These are phyloP conservation scores for Aphanomyces astaci DNA, from an alignment of 352 stramenopile species.

Conservation along the genomic window DNA sequence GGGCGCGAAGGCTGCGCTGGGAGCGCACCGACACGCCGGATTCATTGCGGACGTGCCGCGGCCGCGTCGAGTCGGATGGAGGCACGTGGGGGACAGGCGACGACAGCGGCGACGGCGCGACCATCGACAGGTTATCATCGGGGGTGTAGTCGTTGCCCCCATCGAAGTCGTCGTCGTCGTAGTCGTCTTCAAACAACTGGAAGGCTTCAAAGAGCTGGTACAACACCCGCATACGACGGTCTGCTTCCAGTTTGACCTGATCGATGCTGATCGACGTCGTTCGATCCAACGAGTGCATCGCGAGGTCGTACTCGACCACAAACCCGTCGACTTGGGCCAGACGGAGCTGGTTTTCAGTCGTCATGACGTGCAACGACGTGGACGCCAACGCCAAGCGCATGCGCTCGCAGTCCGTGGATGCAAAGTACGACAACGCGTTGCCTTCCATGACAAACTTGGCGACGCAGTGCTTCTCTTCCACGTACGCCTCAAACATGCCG, in stretches of 20 bases:
- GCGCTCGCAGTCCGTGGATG: slow-evolving; percentile 52
- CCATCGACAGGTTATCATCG: slow-evolving; percentile 13
- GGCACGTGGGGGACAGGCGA: background rate
- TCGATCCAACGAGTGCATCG: slow-evolving; percentile 37
- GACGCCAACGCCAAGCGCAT: slow-evolving; percentile 63
- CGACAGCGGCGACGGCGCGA: background rate
- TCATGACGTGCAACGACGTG: slow-evolving; percentile 75
- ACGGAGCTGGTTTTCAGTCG: slow-evolving; percentile 77
- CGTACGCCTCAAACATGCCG: slow-evolving; percentile 67
- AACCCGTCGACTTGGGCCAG: slow-evolving; percentile 76
- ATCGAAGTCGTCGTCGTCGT: slow-evolving; percentile 30
- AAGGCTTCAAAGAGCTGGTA: slow-evolving; percentile 75
- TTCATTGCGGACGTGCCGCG: slow-evolving; percentile 1
- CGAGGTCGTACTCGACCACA: slow-evolving; percentile 64
- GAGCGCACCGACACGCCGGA: slow-evolving; percentile 12
- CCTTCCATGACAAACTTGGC: slow-evolving; percentile 80
- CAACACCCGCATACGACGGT: slow-evolving; percentile 68
- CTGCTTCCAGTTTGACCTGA: slow-evolving; percentile 80
- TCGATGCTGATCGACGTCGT: slow-evolving; percentile 51
- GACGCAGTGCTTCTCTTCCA: slow-evolving; percentile 82
- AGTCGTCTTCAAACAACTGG: slow-evolving; percentile 27
- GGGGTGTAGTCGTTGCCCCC: too few species aligned
- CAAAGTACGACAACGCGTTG: slow-evolving; percentile 55
- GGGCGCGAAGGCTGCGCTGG: background rate
- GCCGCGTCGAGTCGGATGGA: background rate